Base-by-base conservation (phyloP, 2,329 filamentous ascomycete genomes). In the Zasmidium cellare region DNA sequence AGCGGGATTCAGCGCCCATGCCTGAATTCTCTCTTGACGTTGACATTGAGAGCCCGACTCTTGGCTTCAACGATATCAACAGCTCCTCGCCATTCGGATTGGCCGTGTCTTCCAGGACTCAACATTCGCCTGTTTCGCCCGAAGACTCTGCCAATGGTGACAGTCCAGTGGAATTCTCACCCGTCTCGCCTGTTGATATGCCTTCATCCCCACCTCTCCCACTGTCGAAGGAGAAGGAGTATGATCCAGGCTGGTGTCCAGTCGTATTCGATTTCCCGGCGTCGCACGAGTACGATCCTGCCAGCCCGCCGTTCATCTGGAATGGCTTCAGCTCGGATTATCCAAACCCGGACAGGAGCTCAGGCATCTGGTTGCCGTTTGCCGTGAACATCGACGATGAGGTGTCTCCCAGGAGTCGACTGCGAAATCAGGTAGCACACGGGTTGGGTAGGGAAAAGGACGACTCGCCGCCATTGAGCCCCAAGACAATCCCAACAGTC, bases 381-480 rank as follows among this genome's bases (percentile, higher is more conserved):
- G 60, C 62, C 19, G 46, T 57, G 16, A 24, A 23, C 14, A 47
- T 46, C 20, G 18, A 55, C 50, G 53, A 54, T 16, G 51, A 55
- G 3, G 23, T 61, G 23, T 63, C 64, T 1, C 59, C 61, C 1
- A 55, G 54, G 22, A 67, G 61, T 49, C 55, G 59, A 7, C 59
- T 59, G 16, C 47, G 55, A 2, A 60, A 58, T 23, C 64, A 63
- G 41, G 58, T 52, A 23, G 55, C 59, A 57, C 49, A 23, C 51
- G 46, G 51, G 60, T 14, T 18, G 35, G 35, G 12, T 5, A 14
- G 35, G 16, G 28, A 31, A 24, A 12, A 60, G 44, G 45, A 58
- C n/a, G 64, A 69, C 12, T 74, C 74, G 12, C 74, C 74, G 1
- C 71, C 74, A 6, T 72, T 71, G 53, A 77, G 75, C 7, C 75